Evolutionary conservation across 1,284 basidiomycete genomes (phyloP).

Genomic region (Sanguinoderma infundibulare): DNA sequence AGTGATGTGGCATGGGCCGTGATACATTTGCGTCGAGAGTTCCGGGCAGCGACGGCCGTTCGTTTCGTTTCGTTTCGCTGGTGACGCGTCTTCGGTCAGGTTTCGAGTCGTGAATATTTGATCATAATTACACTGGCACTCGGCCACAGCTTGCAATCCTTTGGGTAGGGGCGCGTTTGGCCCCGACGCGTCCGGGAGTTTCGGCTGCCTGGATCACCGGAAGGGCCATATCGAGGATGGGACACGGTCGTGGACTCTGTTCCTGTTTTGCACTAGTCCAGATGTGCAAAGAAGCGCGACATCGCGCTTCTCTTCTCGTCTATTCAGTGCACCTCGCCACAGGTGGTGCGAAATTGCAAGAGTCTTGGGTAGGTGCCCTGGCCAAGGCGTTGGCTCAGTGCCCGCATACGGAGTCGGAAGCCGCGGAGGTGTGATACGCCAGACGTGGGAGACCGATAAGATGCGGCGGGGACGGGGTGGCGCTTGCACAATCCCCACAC

Average conservation of each 20-base stretch:
- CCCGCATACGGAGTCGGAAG: not conserved
- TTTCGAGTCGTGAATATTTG: not conserved
- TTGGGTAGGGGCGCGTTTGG: not conserved
- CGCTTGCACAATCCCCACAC: constrained; percentile 6
- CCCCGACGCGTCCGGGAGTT: constrained; percentile 10
- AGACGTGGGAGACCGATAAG: not conserved
- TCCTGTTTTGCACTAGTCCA: constrained; percentile 23
- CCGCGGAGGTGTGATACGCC: constrained; percentile 5
- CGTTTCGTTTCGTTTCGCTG: not conserved
- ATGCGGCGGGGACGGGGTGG: not conserved
- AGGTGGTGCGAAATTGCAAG: constrained; percentile 15
- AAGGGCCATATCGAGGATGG: constrained; percentile 22
- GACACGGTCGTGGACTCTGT: constrained; percentile 19
- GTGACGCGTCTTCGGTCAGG: not conserved
- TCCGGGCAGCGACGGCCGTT: not conserved
- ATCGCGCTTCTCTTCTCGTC: constrained; percentile 24
- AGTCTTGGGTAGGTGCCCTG: not conserved
- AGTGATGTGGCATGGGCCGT: constrained; percentile 3
- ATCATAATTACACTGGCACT: not conserved
- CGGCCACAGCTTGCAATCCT: not conserved
- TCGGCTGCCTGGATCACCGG: constrained; percentile 18
- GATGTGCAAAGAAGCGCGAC: constrained; percentile 16
- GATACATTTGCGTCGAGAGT: constrained; percentile 4
- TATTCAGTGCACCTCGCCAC: constrained; percentile 20
- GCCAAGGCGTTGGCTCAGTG: not conserved